Evolutionary conservation across 345 rosid species (phyloP), one percentile per base, ranked within the genome.

Genomic region (Eucalyptus marginata): DNA sequence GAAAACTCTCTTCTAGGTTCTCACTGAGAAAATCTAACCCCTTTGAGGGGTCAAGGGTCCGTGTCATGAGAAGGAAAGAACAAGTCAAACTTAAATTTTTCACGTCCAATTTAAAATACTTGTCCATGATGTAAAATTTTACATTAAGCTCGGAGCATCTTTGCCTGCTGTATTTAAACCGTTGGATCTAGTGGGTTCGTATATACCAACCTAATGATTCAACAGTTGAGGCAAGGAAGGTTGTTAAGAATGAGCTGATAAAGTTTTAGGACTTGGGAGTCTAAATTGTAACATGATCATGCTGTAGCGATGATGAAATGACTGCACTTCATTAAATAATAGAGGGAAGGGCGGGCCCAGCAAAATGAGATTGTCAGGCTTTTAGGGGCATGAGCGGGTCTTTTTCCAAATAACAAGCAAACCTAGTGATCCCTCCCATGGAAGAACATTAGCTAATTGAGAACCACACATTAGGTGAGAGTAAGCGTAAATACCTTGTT

Each of bases 301-400:
- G 15, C 1, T 2, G 14, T 1, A 49, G 50, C 2, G 0, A 4
- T n/a, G 15, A 49, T 49, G 59, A 20, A 10, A 52, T 18, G 7
- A 49, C 58, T 7, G 9, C 62, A 56, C 12, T 24, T 24, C 50
- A 13, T 49, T n/a, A n/a, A 4, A 49, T 49, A 49, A 1, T 13
- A 49, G 16, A 49, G 5, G 14, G 5, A 49, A 49, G 51, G 51
- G 51, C n/a, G n/a, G n/a, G 2, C 51, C 58, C 29, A 9, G 62
- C 13, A 24, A 56, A 56, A 24, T 10, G 29, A 56, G 16, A 49
- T 0, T 13, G 6, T 56, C 11, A 10, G 29, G 62, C 13, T 24
- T 24, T 24, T 7, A 64, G 17, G 71, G 36, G 71, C 71, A 29
- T 13, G 15, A 5, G 8, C 71, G 3, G 3, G 18, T 13, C 0